Conservation (phyloP, 192 early-diverging fungal genomes). For the Anaeromyces robustus region DNA sequence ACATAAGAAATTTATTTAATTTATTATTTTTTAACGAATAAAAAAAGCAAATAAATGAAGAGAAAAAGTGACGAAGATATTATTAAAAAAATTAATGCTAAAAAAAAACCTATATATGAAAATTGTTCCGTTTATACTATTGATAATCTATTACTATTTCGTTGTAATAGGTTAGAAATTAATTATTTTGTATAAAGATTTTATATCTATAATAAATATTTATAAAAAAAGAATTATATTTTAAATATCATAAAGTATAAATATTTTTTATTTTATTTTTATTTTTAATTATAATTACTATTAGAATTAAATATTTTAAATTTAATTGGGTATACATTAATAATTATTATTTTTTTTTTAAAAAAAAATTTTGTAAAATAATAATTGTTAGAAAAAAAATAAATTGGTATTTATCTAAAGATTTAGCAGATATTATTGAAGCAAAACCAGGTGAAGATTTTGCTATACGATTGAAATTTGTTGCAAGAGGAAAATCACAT, state of each 20-base stretch:
- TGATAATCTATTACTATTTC: background rate
- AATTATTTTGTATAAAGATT: no score
- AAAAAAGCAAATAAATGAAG: background rate
- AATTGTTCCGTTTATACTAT: background rate
- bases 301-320: no score
- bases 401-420: background rate
- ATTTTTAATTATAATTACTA: no score
- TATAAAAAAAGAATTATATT: no score
- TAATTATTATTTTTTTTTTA: no score
- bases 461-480: background rate
- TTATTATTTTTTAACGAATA: no score
- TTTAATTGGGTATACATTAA: no score
- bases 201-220: no score
- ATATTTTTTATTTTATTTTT: no score
- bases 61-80: background rate
- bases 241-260: no score
- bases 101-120: background rate
- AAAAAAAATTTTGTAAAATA: no score
- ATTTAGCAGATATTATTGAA: background rate
- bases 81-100: background rate
- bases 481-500: background rate
- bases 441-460: background rate
- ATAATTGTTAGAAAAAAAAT: background rate
- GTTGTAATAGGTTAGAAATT: background rate
- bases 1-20: no score